These are phyloP conservation scores for Arabidopsis arenosa DNA, from an alignment of 345 rosid species.

Conservation along the genomic window DNA sequence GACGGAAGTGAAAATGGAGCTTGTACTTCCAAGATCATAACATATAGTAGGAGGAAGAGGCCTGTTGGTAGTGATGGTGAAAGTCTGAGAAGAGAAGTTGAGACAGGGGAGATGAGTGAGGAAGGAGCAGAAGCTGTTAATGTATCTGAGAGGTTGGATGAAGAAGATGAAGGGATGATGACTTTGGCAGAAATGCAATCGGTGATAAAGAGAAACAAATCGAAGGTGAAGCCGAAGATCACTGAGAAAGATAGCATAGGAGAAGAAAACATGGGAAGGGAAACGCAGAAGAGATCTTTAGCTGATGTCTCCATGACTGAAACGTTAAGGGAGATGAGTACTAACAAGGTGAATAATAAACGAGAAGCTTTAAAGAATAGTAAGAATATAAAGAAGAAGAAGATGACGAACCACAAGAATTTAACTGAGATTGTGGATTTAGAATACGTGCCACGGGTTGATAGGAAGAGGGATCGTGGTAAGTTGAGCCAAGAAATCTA, in stretches of 20 bases:
- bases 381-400: conserved; percentile 27
- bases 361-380: conserved; percentile 30
- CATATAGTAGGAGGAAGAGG: conserved; percentile 43
- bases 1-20: conserved; percentile 36
- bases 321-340: conserved; percentile 41
- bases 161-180: conserved; percentile 65
- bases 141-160: conserved; percentile 45
- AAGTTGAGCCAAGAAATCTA: conserved; percentile 37
- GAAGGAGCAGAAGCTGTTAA: conserved; percentile 45
- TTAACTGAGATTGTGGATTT: conserved; percentile 41
- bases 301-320: conserved; percentile 37
- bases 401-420: conserved; percentile 23
- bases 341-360: conserved; percentile 23
- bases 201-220: conserved; percentile 53
- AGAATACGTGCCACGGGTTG: conserved; percentile 36
- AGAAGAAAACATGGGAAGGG: conserved; percentile 38
- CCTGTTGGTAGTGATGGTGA: conserved; percentile 39
- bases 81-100: conserved; percentile 39
- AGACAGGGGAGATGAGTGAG: conserved; percentile 50
- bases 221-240: conserved; percentile 45
- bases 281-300: conserved; percentile 21
- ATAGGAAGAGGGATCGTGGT: conserved; percentile 43
- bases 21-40: conserved; percentile 20
- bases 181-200: conserved; percentile 79
- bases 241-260: conserved; percentile 39